Conservation (phyloP, 176 grass and related monocot genomes). For the Musa troglodytarum region DNA sequence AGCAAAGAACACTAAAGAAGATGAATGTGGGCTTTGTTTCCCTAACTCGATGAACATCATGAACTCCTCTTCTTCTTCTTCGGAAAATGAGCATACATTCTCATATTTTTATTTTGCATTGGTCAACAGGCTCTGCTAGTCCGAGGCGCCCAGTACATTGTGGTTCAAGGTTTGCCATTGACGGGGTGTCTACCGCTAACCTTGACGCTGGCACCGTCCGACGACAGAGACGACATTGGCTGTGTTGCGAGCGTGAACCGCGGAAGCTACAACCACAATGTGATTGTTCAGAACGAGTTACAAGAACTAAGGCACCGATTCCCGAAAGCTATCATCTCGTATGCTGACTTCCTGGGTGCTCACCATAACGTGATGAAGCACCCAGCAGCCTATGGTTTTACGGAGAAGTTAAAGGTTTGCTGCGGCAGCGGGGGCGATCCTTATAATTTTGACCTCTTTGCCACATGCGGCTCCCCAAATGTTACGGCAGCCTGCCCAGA, state of each 20-base stretch:
- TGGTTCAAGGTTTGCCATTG: slow-evolving; percentile 74
- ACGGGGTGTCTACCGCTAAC: slow-evolving; percentile 70
- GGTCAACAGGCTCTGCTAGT: slow-evolving; percentile 43
- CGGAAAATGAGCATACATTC: too few relatives aligned
- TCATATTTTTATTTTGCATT: not conserved
- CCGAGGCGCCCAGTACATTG: slow-evolving; percentile 61
- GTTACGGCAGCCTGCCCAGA: slow-evolving; percentile 48
- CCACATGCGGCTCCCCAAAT: slow-evolving; percentile 77
- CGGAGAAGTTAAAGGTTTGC: slow-evolving; percentile 22
- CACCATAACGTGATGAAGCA: slow-evolving; percentile 48
- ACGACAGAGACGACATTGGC: slow-evolving; percentile 63
- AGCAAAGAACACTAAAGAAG: too few relatives aligned
- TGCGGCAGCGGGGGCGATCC: slow-evolving; percentile 61
- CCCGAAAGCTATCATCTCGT: slow-evolving; percentile 47
- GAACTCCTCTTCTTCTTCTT: too few relatives aligned
- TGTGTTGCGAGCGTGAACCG: slow-evolving; percentile 57
- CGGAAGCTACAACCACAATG: slow-evolving; percentile 57
- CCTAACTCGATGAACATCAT: too few relatives aligned
- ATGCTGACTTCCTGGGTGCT: slow-evolving; percentile 57
- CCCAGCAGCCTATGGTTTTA: not conserved
- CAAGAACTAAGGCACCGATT: slow-evolving; percentile 30
- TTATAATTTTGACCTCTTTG: slow-evolving; percentile 83
- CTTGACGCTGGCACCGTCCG: slow-evolving; percentile 37
- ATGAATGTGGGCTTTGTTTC: too few relatives aligned
- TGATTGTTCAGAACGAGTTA: slow-evolving; percentile 33